Percentiles rank a stretch among this genome's conserved stretches.
Conservation (phyloP, 805 yeast genomes). For the Saturnispora besseyi region DNA sequence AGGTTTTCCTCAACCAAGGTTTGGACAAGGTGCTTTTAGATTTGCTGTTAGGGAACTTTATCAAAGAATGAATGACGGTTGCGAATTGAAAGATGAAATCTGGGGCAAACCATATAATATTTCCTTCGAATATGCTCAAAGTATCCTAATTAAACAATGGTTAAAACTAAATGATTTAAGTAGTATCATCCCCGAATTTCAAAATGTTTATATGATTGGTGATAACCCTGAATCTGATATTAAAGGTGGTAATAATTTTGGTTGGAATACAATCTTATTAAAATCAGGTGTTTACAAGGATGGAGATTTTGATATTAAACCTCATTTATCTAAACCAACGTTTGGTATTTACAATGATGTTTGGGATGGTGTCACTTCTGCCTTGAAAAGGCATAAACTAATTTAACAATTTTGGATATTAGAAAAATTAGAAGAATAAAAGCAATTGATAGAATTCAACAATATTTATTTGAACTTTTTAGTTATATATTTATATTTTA, state of each 20-base stretch:
- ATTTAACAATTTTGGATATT: not conserved
- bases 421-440: not conserved
- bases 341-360: conserved; percentile 44
- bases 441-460: no score
- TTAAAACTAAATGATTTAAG: conserved; percentile 19
- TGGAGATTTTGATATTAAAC: conserved; percentile 34
- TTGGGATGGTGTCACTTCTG: conserved; percentile 32
- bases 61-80: conserved; percentile 28
- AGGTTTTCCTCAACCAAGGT: conserved; percentile 64
- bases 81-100: conserved; percentile 41
- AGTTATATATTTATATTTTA: no score
- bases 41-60: conserved; percentile 54
- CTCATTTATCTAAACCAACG: conserved; percentile 33
- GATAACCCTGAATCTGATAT: conserved; percentile 95
- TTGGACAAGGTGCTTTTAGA: conserved; percentile 88
- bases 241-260: conserved; percentile 74
- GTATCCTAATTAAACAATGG: conserved; percentile 48
- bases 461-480: no score
- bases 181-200: conserved; percentile 38
- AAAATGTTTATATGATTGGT: conserved; percentile 85
- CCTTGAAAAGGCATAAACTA: conserved; percentile 11
- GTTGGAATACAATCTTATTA: conserved; percentile 83
- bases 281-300: conserved; percentile 81
- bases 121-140: conserved; percentile 77
- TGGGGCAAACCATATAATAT: conserved; percentile 75